A percentile compares a stretch with the other conserved stretches of the same genome.
Evolutionary conservation across 805 yeast genomes (phyloP).

Genomic region (Metschnikowia kofuensis): DNA sequence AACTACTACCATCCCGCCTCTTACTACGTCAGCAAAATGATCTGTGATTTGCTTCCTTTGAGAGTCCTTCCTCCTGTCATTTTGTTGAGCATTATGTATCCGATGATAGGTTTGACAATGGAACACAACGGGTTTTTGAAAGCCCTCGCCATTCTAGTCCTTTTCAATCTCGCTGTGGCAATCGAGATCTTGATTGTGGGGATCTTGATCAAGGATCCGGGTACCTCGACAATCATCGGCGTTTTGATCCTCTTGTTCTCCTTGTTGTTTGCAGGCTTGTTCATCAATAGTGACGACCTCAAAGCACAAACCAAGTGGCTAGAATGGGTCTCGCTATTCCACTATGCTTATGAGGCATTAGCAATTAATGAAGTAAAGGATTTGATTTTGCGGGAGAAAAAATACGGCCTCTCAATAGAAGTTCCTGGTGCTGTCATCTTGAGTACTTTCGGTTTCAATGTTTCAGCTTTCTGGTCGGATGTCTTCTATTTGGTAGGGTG

Average conservation of each 20-base stretch:
- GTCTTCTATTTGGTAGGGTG: constrained; percentile 56
- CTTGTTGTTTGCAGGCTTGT: constrained; percentile 87
- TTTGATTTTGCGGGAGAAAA: constrained; percentile 77
- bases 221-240: constrained; percentile 87
- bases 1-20: constrained; percentile 88
- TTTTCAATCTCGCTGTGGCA: constrained; percentile 86
- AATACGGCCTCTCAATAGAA: constrained; percentile 90
- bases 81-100: constrained; percentile 77
- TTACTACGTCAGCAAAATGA: constrained; percentile 78
- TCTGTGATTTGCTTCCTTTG: constrained; percentile 90
- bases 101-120: constrained; percentile 84
- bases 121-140: constrained; percentile 70
- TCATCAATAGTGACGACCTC: constrained; percentile 73
- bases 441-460: constrained; percentile 92
- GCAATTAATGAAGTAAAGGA: constrained; percentile 91
- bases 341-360: constrained; percentile 92
- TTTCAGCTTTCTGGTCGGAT: constrained; percentile 70
- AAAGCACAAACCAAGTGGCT: constrained; percentile 61
- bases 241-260: constrained; percentile 82
- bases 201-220: constrained; percentile 80
- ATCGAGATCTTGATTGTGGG: constrained; percentile 85
- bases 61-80: constrained; percentile 90
- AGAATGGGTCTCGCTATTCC: constrained; percentile 86
- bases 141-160: constrained; percentile 63
- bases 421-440: constrained; percentile 97